phyloP scores from a whole-genome alignment of 805 yeast genomes.

The Ogataea nitratoaversa region DNA sequence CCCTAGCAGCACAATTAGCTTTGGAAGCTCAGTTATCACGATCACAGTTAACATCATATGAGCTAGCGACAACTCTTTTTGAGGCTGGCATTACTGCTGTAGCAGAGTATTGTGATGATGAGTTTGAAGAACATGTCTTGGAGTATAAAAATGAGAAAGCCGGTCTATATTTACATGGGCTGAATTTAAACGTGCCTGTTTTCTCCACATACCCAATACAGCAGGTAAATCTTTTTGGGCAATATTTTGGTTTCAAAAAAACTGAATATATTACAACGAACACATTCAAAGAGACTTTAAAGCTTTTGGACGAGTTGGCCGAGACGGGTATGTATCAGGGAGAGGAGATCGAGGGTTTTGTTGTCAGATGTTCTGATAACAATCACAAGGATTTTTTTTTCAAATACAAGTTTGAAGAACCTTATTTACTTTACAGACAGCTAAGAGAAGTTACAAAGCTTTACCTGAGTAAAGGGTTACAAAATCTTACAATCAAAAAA shows the following conservation, averaged over 20 bases:
- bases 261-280: constrained; percentile 44
- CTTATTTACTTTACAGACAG: constrained; percentile 84
- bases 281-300: constrained; percentile 38
- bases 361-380: constrained; percentile 56
- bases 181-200: constrained; percentile 60
- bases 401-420: constrained; percentile 94
- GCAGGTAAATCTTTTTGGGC: constrained; percentile 57
- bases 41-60: constrained; percentile 35
- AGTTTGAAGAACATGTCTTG: constrained; percentile 89
- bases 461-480: constrained; percentile 37
- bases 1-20: constrained; percentile 62
- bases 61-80: constrained; percentile 55
- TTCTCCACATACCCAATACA: constrained; percentile 66
- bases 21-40: constrained; percentile 48
- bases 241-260: constrained; percentile 63
- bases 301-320: constrained; percentile 52
- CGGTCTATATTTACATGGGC: constrained; percentile 88
- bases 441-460: constrained; percentile 82
- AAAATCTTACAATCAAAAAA: constrained; percentile 36
- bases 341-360: constrained; percentile 89
- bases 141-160: constrained; percentile 62
- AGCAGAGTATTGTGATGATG: constrained; percentile 89
- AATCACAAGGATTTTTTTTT: constrained; percentile 58
- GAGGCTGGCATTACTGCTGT: constrained; percentile 70
- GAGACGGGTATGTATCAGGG: constrained; percentile 67